These are phyloP conservation scores for Cordyceps tenuipes DNA, from an alignment of 2,329 filamentous ascomycete genomes.

Conservation along the genomic window DNA sequence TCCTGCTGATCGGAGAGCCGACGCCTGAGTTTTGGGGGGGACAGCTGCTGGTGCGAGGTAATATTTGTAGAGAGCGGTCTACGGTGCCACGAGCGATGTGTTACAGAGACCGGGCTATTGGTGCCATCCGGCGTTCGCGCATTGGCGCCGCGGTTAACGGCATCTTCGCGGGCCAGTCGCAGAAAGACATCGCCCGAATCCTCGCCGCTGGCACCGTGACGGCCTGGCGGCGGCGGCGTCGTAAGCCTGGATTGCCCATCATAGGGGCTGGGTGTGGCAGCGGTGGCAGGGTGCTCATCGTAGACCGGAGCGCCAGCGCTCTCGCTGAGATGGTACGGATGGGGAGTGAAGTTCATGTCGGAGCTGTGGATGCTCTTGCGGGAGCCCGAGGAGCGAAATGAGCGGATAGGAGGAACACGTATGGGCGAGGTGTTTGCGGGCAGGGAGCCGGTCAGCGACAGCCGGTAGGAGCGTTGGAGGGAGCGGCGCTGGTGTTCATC, in stretches of 20 bases:
- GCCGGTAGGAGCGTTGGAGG: conserved; percentile 40
- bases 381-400: conserved; percentile 48
- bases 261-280: conserved; percentile 25
- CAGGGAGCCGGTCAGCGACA: conserved; percentile 28
- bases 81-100: conserved; percentile 37
- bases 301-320: conserved; percentile 32
- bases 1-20: conserved; percentile 52
- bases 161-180: conserved; percentile 48
- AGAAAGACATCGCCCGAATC: conserved; percentile 53
- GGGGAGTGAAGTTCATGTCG: conserved; percentile 42
- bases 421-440: conserved; percentile 25
- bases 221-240: conserved; percentile 33
- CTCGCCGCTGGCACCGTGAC: conserved; percentile 33
- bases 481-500: conserved; percentile 39
- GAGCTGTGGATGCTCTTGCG: conserved; percentile 45
- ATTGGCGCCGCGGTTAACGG: conserved; percentile 29
- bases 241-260: conserved; percentile 24
- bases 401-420: conserved; percentile 46
- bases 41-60: conserved; percentile 38
- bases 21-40: conserved; percentile 42
- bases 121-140: conserved; percentile 25
- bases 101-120: conserved; percentile 36
- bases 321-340: conserved; percentile 36
- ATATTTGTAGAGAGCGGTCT: conserved; percentile 46
- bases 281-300: conserved; percentile 40